Conservation (phyloP, 1,284 basidiomycete species). For the Cryptococcus maquisensis region DNA sequence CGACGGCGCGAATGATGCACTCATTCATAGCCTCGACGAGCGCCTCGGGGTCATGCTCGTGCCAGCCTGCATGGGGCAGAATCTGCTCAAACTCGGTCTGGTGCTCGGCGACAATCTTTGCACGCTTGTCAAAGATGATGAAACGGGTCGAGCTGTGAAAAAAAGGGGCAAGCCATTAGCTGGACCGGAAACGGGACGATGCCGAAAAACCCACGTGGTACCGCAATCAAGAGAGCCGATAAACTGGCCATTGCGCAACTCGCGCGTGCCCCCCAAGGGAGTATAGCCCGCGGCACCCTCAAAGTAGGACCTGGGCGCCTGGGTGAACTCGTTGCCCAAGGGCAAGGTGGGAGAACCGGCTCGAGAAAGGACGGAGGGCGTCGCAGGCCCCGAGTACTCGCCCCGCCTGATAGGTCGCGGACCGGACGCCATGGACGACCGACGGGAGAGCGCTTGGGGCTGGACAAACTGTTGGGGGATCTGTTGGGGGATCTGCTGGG, state of each 20-base stretch:
- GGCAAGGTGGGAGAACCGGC: constrained; percentile 47
- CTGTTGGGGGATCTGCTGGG: neutral
- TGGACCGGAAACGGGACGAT: neutral
- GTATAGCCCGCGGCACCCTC: constrained; percentile 26
- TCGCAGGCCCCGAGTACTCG: constrained; percentile 38
- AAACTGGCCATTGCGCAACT: constrained; percentile 56
- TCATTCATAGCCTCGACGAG: constrained; percentile 72
- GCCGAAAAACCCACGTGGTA: constrained; percentile 65
- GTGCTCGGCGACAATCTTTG: constrained; percentile 79
- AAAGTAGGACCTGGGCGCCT: constrained; percentile 12
- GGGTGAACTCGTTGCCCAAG: constrained; percentile 35
- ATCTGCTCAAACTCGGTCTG: constrained; percentile 90
- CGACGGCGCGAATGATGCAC: constrained; percentile 71
- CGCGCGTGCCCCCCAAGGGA: constrained; percentile 18
- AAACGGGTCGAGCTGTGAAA: constrained; percentile 77
- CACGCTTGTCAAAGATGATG: constrained; percentile 86
- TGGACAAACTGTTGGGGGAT: neutral
- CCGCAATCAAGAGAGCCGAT: constrained; percentile 87
- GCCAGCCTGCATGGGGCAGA: constrained; percentile 89
- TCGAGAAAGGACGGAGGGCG: constrained; percentile 44
- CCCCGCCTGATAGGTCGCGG: constrained; percentile 36
- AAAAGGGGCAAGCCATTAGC: neutral
- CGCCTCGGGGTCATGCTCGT: constrained; percentile 87
- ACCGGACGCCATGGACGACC: constrained; percentile 33
- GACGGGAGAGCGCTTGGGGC: constrained; percentile 21